Evolutionary conservation across 73 alveolate genomes (phyloP).

Genomic region (Paramecium sonneborni): DNA sequence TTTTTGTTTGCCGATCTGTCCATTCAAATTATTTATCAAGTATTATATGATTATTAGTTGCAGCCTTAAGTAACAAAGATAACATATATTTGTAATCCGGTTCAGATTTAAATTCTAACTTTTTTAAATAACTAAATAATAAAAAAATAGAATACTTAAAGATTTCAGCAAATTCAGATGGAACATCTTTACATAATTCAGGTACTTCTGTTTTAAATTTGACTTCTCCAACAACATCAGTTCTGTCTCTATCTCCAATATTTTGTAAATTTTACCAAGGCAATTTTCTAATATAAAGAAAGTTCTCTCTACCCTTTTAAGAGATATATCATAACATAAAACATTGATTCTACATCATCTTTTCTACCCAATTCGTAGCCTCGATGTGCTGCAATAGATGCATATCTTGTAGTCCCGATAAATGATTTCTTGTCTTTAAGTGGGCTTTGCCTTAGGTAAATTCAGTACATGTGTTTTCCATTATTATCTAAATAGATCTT

Average conservation of each 20-base stretch:
- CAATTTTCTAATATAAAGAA: slow-evolving; percentile 21
- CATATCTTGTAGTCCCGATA: slow-evolving; percentile 82
- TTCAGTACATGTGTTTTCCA: slow-evolving; percentile 52
- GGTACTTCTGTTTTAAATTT: background rate
- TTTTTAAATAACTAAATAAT: slow-evolving; percentile 17
- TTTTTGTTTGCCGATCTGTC: slow-evolving; percentile 13
- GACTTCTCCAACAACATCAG: slow-evolving; percentile 61
- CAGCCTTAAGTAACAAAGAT: background rate
- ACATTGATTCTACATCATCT: slow-evolving; percentile 81
- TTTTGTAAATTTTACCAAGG: slow-evolving; percentile 70
- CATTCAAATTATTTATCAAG: slow-evolving; percentile 31
- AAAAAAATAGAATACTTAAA: background rate
- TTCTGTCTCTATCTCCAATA: slow-evolving; percentile 66
- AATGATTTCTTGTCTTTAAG: slow-evolving; percentile 50
- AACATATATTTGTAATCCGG: slow-evolving; percentile 56
- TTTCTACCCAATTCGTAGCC: slow-evolving; percentile 81
- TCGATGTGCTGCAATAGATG: slow-evolving; percentile 80
- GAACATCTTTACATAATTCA: slow-evolving; percentile 52
- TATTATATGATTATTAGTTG: slow-evolving; percentile 1
- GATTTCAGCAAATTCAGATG: slow-evolving; percentile 44
- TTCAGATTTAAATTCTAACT: slow-evolving; percentile 44
- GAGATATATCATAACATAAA: slow-evolving; percentile 75
- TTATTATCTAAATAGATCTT: slow-evolving; percentile 56
- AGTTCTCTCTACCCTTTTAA: slow-evolving; percentile 69
- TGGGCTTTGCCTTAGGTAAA: slow-evolving; percentile 33